These are phyloP conservation scores for Lasiosphaeris hirsuta DNA, from an alignment of 495 filamentous ascomycete genomes.

Conservation along the genomic window DNA sequence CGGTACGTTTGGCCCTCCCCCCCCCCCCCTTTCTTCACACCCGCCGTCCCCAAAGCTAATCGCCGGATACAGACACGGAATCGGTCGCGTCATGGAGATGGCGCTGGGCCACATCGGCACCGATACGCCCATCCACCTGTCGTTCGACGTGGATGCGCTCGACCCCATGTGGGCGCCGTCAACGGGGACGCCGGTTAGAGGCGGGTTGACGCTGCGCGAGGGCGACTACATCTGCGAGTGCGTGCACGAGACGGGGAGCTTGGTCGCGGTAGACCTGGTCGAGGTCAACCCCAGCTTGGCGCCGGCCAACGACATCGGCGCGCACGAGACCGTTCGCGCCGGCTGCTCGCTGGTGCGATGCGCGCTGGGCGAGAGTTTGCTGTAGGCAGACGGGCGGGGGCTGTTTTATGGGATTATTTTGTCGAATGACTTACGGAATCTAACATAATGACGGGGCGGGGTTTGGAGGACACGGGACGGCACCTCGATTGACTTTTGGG, in stretches of 20 bases:
- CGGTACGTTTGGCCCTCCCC: slow-evolving; percentile 57
- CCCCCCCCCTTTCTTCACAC: slow-evolving; percentile 5
- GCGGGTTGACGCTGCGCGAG: slow-evolving; percentile 92
- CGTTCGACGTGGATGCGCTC: slow-evolving; percentile 94
- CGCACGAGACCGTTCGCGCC: slow-evolving; percentile 81
- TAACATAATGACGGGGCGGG: not conserved
- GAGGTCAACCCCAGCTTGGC: slow-evolving; percentile 94
- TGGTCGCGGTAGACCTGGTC: slow-evolving; percentile 89
- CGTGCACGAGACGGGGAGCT: slow-evolving; percentile 86
- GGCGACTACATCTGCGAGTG: slow-evolving; percentile 98
- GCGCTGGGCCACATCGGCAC: slow-evolving; percentile 88
- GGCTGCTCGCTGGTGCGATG: slow-evolving; percentile 90
- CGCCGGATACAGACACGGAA: slow-evolving; percentile 63
- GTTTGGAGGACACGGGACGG: no score
- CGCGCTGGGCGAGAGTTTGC: slow-evolving; percentile 83
- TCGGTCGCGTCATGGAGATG: slow-evolving; percentile 97
- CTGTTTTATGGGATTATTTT: not conserved
- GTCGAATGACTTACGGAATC: no score
- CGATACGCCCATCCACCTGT: slow-evolving; percentile 94
- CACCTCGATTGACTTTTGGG: no score
- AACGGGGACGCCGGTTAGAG: slow-evolving; percentile 92
- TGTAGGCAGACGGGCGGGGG: slow-evolving; percentile 46
- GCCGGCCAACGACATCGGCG: slow-evolving; percentile 57
- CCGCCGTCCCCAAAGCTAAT: slow-evolving; percentile 5
- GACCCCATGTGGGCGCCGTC: slow-evolving; percentile 95